phyloP scores from a whole-genome alignment of 352 stramenopile species.

The Globisporangium polare region DNA sequence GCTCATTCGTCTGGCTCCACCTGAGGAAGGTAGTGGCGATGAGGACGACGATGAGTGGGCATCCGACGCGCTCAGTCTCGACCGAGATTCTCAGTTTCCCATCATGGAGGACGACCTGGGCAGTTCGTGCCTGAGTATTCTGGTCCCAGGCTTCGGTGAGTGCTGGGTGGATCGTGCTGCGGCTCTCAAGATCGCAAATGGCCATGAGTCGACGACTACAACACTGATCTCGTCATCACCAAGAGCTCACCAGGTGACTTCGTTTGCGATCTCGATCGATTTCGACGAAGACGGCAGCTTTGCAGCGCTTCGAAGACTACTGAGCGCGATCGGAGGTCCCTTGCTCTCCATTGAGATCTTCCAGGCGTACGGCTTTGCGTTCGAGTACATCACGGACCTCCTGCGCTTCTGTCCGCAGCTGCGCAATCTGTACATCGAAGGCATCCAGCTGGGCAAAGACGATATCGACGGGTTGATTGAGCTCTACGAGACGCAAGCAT shows the following conservation, averaged over 20 bases:
- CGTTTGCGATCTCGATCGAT: conserved; percentile 8
- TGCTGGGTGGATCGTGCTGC: neutral
- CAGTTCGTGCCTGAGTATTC: neutral
- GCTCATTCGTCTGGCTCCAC: conserved; percentile 1
- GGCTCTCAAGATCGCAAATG: neutral
- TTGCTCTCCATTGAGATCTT: conserved; percentile 2
- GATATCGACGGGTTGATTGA: neutral
- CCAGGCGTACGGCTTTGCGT: conserved; percentile 2
- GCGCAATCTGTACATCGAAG: conserved; percentile 8
- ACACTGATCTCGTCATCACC: neutral
- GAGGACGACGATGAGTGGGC: conserved; percentile 4
- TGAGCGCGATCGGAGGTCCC: neutral
- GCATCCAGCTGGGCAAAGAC: neutral
- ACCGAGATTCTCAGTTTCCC: neutral
- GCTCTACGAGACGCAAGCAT: neutral
- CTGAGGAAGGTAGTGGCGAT: neutral
- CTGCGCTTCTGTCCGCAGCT: conserved; percentile 1
- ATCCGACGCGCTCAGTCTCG: neutral
- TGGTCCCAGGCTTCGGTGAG: conserved; percentile 4
- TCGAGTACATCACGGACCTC: neutral
- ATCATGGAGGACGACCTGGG: neutral
- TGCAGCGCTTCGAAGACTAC: conserved; percentile 1
- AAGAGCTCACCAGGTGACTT: neutral
- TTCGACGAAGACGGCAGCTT: conserved; percentile 1
- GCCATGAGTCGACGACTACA: neutral